Conservation (phyloP, 805 yeast genomes). For the Hanseniaspora osmophila region DNA sequence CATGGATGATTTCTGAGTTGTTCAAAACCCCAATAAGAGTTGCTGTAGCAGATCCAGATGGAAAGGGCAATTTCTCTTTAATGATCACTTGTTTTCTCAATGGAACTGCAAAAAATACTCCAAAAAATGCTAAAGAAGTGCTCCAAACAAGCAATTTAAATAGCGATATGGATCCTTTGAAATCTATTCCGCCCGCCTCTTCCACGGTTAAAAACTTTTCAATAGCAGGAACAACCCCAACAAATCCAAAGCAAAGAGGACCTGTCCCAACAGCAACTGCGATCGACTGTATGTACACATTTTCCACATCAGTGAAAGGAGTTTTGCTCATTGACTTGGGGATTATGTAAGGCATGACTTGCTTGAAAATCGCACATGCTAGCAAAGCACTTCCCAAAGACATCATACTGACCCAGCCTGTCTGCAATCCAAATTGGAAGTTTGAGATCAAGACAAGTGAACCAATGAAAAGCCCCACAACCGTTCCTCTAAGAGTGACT, state of each 20-base stretch:
- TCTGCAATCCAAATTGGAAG: slow-evolving; percentile 91
- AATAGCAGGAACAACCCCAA: slow-evolving; percentile 91
- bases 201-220: slow-evolving; percentile 71
- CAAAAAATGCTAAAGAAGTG: slow-evolving; percentile 77
- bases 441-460: slow-evolving; percentile 75
- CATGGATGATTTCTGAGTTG: slow-evolving; percentile 39
- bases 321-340: slow-evolving; percentile 19
- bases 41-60: slow-evolving; percentile 94
- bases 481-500: slow-evolving; percentile 56
- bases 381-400: slow-evolving; percentile 83
- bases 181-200: slow-evolving; percentile 44
- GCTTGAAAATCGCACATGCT: slow-evolving; percentile 71
- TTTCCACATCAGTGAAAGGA: slow-evolving; percentile 79
- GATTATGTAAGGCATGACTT: slow-evolving; percentile 25
- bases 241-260: slow-evolving; percentile 86
- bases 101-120: slow-evolving; percentile 90
- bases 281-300: slow-evolving; percentile 79
- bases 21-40: slow-evolving; percentile 80
- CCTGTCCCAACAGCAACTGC: slow-evolving; percentile 98
- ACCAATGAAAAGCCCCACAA: slow-evolving; percentile 75
- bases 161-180: slow-evolving; percentile 21
- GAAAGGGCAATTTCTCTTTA: slow-evolving; percentile 79
- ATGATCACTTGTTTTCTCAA: slow-evolving; percentile 74
- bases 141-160: slow-evolving; percentile 55
- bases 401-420: slow-evolving; percentile 99